Evolutionary conservation across 2,329 filamentous ascomycete species (phyloP).

Genomic region (Aspergillus terreus): DNA sequence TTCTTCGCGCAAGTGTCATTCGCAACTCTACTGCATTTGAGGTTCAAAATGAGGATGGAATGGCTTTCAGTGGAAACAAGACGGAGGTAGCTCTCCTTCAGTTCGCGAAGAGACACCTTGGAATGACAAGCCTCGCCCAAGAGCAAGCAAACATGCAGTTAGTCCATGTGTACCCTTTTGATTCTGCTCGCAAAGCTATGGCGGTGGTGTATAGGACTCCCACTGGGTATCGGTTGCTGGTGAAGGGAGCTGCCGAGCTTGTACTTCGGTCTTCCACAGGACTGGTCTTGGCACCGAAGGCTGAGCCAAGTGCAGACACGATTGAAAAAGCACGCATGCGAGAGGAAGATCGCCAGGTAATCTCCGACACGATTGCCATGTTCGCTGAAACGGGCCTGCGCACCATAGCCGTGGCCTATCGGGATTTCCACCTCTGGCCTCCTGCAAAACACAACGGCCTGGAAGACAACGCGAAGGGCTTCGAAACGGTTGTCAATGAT

Average conservation of each 20-base stretch:
- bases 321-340: neutral
- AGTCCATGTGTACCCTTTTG: conserved; percentile 67
- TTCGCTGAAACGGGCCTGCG: conserved; percentile 57
- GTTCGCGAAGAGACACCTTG: conserved; percentile 61
- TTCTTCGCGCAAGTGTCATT: conserved; percentile 56
- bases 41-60: conserved; percentile 47
- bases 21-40: conserved; percentile 66
- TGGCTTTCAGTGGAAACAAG: conserved; percentile 11
- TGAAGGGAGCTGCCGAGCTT: conserved; percentile 44
- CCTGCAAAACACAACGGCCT: conserved; percentile 52
- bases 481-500: conserved; percentile 63
- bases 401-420: conserved; percentile 68
- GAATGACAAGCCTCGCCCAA: conserved; percentile 57
- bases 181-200: conserved; percentile 66
- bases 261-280: conserved; percentile 29
- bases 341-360: conserved; percentile 2
- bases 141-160: conserved; percentile 56
- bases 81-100: conserved; percentile 68
- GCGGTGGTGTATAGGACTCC: conserved; percentile 33
- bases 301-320: conserved; percentile 3
- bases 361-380: conserved; percentile 14
- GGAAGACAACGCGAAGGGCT: conserved; percentile 59
- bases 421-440: conserved; percentile 66
- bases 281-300: conserved; percentile 12
- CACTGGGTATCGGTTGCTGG: conserved; percentile 36